Conservation (phyloP, 805 yeast species). For the Henningerozyma blattae region DNA sequence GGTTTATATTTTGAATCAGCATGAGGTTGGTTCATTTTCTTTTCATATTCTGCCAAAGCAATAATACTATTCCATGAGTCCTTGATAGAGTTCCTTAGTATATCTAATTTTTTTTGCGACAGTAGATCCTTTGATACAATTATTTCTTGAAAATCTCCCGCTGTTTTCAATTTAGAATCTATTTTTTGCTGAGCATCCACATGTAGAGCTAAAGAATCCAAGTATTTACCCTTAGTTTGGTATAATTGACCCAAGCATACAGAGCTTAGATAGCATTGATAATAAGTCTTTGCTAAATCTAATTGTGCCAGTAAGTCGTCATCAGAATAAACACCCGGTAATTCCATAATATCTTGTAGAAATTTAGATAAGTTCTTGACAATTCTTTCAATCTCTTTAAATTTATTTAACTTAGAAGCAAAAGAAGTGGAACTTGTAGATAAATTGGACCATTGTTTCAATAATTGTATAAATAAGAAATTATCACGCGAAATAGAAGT, state of each 20-base stretch:
- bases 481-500: conserved; percentile 65
- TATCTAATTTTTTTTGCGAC: conserved; percentile 31
- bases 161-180: conserved; percentile 4
- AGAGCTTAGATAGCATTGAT: conserved; percentile 11
- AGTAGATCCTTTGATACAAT: conserved; percentile 15
- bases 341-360: conserved; percentile 49
- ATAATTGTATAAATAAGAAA: conserved; percentile 30
- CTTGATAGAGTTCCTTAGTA: conserved; percentile 36
- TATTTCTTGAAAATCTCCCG: conserved; percentile 4
- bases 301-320: conserved; percentile 41
- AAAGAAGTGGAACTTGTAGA: conserved; percentile 6
- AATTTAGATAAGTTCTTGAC: conserved; percentile 36
- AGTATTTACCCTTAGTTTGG: conserved; percentile 17
- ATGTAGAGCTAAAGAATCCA: conserved; percentile 21
- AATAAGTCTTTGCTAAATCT: conserved; percentile 14
- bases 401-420: conserved; percentile 17
- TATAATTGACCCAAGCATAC: conserved; percentile 20
- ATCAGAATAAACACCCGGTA: conserved; percentile 89
- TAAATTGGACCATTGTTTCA: conserved; percentile 16
- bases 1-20: conserved; percentile 5
- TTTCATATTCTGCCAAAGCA: conserved; percentile 26
- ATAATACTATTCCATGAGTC: conserved; percentile 20
- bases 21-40: conserved; percentile 6
- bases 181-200: conserved; percentile 15
- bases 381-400: conserved; percentile 26